Conservation (phyloP, 2,329 filamentous ascomycete species). For the Hymenoscyphus fructigenus region DNA sequence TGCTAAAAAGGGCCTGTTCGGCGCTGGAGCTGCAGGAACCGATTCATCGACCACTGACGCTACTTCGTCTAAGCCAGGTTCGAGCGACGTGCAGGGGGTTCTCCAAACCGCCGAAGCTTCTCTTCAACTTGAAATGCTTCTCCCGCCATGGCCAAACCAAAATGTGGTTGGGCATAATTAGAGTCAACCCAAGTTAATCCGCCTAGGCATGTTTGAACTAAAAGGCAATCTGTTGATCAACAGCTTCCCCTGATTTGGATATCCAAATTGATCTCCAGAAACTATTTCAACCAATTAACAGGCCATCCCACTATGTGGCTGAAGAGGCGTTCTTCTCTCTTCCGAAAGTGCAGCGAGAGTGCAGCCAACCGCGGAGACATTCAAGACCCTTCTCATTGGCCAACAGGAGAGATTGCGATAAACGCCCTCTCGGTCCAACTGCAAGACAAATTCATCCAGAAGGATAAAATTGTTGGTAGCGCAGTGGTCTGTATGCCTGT, state of each 20-base stretch:
- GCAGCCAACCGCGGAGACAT: background rate
- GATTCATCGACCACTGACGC: background rate
- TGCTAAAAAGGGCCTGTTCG: background rate
- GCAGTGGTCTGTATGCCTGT: too few species aligned
- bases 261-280: background rate
- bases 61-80: background rate
- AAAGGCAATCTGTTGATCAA: too few species aligned
- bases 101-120: background rate
- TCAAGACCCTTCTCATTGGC: background rate
- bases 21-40: background rate
- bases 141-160: too few species aligned
- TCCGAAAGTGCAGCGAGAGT: constrained; percentile 1
- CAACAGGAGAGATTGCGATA: background rate
- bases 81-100: background rate
- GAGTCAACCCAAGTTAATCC: too few species aligned
- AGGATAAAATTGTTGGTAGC: background rate
- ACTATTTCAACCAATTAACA: background rate
- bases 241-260: too few species aligned
- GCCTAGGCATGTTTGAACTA: too few species aligned
- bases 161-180: too few species aligned
- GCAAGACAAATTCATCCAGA: background rate
- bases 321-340: background rate
- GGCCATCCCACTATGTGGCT: background rate
- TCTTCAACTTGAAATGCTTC: background rate
- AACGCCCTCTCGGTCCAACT: background rate